Percentiles rank a stretch among this genome's conserved stretches.
phyloP scores from a whole-genome alignment of 768 basidiomycete genomes.

The Pleurotus ostreatus region DNA sequence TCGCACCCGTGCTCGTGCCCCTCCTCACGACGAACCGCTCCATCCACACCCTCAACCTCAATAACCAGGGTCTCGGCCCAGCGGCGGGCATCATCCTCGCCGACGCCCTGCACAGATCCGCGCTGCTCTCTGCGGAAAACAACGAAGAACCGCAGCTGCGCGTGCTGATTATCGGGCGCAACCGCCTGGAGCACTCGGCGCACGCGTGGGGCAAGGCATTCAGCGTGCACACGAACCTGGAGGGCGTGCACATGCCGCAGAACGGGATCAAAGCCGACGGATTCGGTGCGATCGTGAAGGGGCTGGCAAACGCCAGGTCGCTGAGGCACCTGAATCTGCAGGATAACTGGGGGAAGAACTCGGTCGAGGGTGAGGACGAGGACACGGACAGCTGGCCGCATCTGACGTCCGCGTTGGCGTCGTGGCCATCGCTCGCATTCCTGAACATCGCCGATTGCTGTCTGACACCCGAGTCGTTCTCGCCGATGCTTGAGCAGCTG shows the following conservation, averaged over 20 bases:
- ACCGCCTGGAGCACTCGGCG: conserved; percentile 91
- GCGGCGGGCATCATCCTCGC: conserved; percentile 85
- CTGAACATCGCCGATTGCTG: conserved; percentile 94
- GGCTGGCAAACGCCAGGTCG: conserved; percentile 61
- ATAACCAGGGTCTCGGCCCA: conserved; percentile 96
- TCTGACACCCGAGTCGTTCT: conserved; percentile 75
- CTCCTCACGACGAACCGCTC: conserved; percentile 81
- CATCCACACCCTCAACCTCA: conserved; percentile 83
- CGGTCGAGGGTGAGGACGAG: conserved; percentile 59
- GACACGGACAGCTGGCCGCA: not conserved
- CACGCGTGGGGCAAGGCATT: conserved; percentile 84
- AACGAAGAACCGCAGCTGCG: conserved; percentile 71
- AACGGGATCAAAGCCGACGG: conserved; percentile 96
- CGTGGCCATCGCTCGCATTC: conserved; percentile 68
- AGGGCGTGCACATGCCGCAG: conserved; percentile 92
- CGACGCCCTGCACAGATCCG: conserved; percentile 76
- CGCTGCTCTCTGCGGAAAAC: conserved; percentile 57
- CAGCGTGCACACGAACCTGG: conserved; percentile 73
- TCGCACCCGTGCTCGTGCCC: conserved; percentile 89
- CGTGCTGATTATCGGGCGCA: conserved; percentile 88
- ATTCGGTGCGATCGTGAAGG: conserved; percentile 71
- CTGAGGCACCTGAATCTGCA: conserved; percentile 85
- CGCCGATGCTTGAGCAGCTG: conserved; percentile 63
- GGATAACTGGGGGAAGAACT: conserved; percentile 63
- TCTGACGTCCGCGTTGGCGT: conserved; percentile 39